Conservation (phyloP, 2,329 filamentous ascomycete genomes). For the Penicillium brasilianum region DNA sequence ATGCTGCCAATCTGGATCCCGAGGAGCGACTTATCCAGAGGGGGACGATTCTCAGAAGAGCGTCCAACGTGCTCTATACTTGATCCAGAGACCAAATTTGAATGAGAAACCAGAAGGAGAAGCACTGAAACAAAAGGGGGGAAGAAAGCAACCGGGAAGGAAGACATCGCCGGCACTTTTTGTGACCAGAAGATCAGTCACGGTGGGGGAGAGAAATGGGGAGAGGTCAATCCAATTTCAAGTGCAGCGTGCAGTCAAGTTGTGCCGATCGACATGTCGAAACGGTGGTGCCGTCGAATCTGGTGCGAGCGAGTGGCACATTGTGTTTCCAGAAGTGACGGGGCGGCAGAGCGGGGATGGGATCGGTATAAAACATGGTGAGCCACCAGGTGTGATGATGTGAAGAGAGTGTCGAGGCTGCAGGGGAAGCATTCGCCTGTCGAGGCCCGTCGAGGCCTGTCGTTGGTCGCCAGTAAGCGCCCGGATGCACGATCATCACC, state of each 20-base stretch:
- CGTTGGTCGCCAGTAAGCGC: constrained; percentile 38
- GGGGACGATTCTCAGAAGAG: constrained; percentile 44
- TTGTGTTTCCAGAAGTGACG: constrained; percentile 28
- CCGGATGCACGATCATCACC: constrained; percentile 33
- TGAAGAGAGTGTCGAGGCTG: constrained; percentile 26
- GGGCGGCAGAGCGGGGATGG: constrained; percentile 24
- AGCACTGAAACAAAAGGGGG: constrained; percentile 54
- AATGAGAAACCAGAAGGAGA: constrained; percentile 57
- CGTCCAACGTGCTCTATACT: constrained; percentile 50
- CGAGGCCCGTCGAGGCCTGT: constrained; percentile 17
- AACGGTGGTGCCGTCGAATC: constrained; percentile 34
- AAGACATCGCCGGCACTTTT: constrained; percentile 27
- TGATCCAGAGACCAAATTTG: constrained; percentile 18
- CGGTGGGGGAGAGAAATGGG: constrained; percentile 17
- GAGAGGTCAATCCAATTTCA: constrained; percentile 18
- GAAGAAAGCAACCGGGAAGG: constrained; percentile 46
- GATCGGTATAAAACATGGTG: constrained; percentile 27
- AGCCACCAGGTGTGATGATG: constrained; percentile 36
- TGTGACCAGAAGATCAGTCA: constrained; percentile 17
- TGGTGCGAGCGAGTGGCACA: constrained; percentile 28
- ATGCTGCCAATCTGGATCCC: constrained; percentile 84
- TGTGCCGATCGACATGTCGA: constrained; percentile 28
- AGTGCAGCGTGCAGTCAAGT: constrained; percentile 21
- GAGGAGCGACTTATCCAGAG: constrained; percentile 68
- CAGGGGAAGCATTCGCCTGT: constrained; percentile 15